Evolutionary conservation across 257 asterid genomes (phyloP).

Genomic region (Solanum chaucha): DNA sequence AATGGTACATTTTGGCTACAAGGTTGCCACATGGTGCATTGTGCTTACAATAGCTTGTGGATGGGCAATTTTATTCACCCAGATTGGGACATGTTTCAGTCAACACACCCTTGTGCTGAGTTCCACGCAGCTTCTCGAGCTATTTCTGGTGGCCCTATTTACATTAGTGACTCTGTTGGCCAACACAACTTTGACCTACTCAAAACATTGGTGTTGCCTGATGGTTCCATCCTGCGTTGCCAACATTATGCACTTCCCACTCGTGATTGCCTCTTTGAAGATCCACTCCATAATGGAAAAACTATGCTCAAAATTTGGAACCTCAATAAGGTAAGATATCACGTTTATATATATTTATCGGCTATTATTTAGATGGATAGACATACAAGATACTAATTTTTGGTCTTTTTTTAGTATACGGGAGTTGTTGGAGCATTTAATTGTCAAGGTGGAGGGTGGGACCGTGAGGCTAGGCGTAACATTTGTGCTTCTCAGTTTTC

Average conservation of each 20-base stretch:
- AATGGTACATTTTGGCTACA: conserved; percentile 92
- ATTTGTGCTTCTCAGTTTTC: conserved; percentile 62
- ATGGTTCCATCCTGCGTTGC: conserved; percentile 73
- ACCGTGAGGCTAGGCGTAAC: conserved; percentile 63
- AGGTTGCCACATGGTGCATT: conserved; percentile 98
- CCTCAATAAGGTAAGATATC: conserved; percentile 49
- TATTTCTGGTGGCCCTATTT: conserved; percentile 94
- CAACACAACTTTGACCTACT: conserved; percentile 70
- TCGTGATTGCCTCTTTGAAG: conserved; percentile 76
- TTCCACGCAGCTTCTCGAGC: conserved; percentile 96
- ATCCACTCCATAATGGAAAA: conserved; percentile 76
- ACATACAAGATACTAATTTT: not conserved
- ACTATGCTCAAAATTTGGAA: conserved; percentile 94
- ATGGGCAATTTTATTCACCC: conserved; percentile 96
- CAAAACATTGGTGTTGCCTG: conserved; percentile 59
- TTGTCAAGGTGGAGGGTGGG: conserved; percentile 99
- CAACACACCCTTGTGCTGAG: conserved; percentile 87
- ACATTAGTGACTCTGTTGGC: conserved; percentile 71
- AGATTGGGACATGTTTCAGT: conserved; percentile 98
- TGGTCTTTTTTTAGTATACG: conserved; percentile 36
- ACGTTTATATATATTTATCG: not conserved
- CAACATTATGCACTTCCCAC: conserved; percentile 71
- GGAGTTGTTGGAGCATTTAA: conserved; percentile 88
- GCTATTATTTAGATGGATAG: not conserved
- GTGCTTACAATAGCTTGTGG: conserved; percentile 94